Percentiles rank a stretch among this genome's conserved stretches.
These are phyloP conservation scores for Carnegiea gigantea DNA, from an alignment of 179 eudicot genomes.

Conservation along the genomic window DNA sequence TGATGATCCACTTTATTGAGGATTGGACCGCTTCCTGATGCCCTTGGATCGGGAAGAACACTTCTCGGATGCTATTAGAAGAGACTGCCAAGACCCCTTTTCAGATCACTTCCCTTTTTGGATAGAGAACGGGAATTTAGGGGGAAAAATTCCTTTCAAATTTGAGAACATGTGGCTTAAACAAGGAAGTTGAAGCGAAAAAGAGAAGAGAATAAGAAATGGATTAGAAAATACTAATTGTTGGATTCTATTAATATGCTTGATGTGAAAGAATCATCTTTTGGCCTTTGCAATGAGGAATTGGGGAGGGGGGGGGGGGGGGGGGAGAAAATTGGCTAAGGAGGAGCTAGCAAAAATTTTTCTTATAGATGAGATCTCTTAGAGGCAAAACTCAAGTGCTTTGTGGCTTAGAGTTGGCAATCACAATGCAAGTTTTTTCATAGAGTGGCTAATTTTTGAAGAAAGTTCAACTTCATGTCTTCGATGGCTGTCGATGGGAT, in stretches of 20 bases:
- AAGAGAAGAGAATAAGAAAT: too few species aligned
- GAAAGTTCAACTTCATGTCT: not conserved
- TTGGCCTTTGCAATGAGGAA: not conserved
- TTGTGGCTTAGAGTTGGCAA: too few species aligned
- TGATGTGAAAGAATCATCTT: not conserved
- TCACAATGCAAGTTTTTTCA: not conserved
- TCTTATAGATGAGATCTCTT: not conserved
- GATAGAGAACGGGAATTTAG: not conserved
- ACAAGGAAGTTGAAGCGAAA: too few species aligned
- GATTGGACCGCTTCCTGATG: not conserved
- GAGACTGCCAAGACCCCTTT: not conserved
- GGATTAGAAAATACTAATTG: too few species aligned
- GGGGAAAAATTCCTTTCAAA: not conserved
- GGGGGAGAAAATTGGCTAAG: not conserved
- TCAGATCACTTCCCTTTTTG: not conserved
- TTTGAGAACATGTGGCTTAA: not conserved
- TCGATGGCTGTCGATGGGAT: not conserved
- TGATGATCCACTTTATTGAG: too few species aligned
- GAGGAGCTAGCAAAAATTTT: not conserved
- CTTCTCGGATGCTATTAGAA: too few species aligned
- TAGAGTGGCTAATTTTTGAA: not conserved
- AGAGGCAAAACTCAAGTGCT: too few species aligned
- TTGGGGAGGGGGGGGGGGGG: not conserved
- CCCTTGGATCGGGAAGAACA: not conserved
- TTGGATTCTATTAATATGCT: too few species aligned